These are phyloP conservation scores for Nicotiana rustica DNA, from an alignment of 305 asterid genomes.

Conservation along the genomic window DNA sequence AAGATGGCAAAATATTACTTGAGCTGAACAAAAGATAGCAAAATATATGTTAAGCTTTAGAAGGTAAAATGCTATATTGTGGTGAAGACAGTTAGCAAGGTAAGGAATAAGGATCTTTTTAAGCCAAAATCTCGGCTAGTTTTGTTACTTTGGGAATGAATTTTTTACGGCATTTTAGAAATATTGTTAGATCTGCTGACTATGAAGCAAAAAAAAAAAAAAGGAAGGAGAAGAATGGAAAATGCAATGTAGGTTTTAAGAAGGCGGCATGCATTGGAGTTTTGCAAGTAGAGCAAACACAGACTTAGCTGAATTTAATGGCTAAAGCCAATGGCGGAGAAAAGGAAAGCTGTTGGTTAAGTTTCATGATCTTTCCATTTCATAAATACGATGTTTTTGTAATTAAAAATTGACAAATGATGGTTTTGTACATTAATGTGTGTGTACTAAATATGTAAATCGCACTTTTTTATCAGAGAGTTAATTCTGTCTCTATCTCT, in stretches of 20 bases:
- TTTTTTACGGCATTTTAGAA: background rate
- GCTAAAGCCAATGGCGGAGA: background rate
- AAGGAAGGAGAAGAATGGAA: background rate
- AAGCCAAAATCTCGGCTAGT: background rate
- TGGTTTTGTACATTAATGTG: background rate
- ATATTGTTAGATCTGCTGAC: slow-evolving; percentile 5
- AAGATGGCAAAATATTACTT: background rate
- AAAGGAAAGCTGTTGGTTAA: background rate
- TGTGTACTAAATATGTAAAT: background rate
- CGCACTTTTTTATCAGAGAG: background rate
- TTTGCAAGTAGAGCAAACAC: background rate
- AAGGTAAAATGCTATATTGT: background rate
- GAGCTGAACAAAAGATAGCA: too few relatives aligned
- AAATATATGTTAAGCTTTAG: too few relatives aligned
- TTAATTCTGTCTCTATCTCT: background rate
- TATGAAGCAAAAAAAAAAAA: background rate
- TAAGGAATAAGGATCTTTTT: background rate
- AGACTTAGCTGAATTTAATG: background rate
- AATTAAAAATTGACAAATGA: background rate
- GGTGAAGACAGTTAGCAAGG: background rate
- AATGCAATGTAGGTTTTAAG: background rate
- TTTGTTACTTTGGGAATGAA: background rate
- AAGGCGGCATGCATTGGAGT: background rate
- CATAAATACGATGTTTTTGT: background rate
- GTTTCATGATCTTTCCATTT: background rate